phyloP scores from a whole-genome alignment of 257 asterid species.

The Petunia axillaris region DNA sequence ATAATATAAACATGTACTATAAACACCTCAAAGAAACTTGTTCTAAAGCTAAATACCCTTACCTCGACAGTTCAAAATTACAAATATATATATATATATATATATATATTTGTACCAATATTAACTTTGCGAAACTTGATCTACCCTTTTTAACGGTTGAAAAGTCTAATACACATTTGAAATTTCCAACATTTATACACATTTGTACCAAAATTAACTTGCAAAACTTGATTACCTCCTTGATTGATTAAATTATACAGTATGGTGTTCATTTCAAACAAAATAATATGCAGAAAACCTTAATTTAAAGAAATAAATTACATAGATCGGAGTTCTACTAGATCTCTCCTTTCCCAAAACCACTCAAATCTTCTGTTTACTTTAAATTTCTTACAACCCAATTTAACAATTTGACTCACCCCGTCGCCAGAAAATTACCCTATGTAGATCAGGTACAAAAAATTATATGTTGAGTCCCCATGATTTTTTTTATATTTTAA shows the following conservation, averaged over 20 bases:
- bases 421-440: no score
- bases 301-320: not conserved
- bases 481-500: no score
- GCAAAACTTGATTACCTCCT: not conserved
- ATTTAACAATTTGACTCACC: no score
- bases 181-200: not conserved
- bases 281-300: not conserved
- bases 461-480: no score
- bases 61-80: not conserved
- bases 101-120: not conserved
- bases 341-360: not conserved
- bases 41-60: not conserved
- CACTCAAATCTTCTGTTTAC: not conserved
- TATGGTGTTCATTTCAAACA: no score
- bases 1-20: not conserved
- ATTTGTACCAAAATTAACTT: not conserved
- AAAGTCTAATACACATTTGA: no score
- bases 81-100: no score
- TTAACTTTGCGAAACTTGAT: not conserved
- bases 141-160: not conserved
- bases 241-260: not conserved
- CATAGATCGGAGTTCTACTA: not conserved
- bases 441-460: no score
- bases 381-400: no score
- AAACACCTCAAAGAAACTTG: not conserved